Evolutionary conservation across 768 basidiomycete genomes (phyloP).

Genomic region (Naematelia aurantialba): DNA sequence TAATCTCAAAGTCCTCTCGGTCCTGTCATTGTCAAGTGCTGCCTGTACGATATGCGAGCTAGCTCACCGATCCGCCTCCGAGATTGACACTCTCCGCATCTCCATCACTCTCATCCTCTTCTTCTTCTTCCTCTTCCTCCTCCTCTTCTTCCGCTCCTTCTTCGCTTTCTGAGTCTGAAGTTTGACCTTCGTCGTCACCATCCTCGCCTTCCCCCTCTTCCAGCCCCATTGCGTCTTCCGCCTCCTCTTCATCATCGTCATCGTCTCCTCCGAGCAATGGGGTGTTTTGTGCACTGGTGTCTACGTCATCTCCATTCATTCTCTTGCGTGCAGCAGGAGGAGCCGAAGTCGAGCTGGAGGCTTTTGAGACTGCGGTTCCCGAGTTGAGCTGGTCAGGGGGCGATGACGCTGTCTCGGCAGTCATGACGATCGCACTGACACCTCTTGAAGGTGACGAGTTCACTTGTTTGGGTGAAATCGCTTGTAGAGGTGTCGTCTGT

Average conservation of each 20-base stretch:
- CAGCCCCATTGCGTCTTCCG: conserved; percentile 20
- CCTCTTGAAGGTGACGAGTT: neutral
- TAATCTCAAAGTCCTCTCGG: conserved; percentile 6
- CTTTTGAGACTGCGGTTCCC: neutral
- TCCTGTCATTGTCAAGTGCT: conserved; percentile 8
- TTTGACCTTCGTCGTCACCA: conserved; percentile 21
- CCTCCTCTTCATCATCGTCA: conserved; percentile 25
- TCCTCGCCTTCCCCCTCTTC: conserved; percentile 24
- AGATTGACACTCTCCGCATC: conserved; percentile 30
- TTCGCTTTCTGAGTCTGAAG: conserved; percentile 12
- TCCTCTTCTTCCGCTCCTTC: conserved; percentile 12
- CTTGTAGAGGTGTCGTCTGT: neutral
- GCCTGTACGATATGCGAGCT: neutral
- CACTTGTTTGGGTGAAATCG: neutral
- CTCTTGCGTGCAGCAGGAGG: conserved; percentile 1
- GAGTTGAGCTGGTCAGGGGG: neutral
- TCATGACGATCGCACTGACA: neutral
- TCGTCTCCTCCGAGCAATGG: conserved; percentile 9
- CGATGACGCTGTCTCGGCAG: neutral
- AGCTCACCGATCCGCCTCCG: conserved; percentile 24
- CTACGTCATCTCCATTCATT: conserved; percentile 4
- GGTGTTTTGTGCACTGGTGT: conserved; percentile 5
- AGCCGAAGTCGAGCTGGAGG: neutral
- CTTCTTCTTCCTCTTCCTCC: conserved; percentile 14
- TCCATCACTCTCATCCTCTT: conserved; percentile 3